Base-by-base conservation (phyloP, 1,284 basidiomycete species). In the Cutaneotrichosporon sp. region DNA sequence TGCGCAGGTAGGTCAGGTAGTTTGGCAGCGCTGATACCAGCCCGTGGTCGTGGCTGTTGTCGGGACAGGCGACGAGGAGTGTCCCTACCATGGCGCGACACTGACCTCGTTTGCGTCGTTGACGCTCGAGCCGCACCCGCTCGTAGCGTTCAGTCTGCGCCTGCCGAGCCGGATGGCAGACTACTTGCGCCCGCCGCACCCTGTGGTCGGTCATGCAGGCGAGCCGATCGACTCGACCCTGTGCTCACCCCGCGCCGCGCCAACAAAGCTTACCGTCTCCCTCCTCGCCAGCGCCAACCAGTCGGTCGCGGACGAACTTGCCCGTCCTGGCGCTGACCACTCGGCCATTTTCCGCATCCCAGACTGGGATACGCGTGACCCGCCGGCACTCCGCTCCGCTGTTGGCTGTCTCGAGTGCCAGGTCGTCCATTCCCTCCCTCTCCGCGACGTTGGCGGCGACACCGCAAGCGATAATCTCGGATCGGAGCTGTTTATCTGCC, bases 41-140 rank as follows among this genome's bases (percentile, higher is more conserved):
- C 73, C 73, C 8, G 74, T 76, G 41, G 70, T 73, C n/a, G 59
- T 74, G 17, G 72, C 70, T 13, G 67, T 73, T 2, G 63, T 69
- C 49, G 60, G 44, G 33, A 45, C 43, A 8, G 33, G 12, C 8
- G 17, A 15, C 33, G 18, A 30, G 9, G 8, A n/a, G 23, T 21
- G 30, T 4, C 51, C 46, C 18, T 76, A 73, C 49, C 90, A 94
- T 72, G 91, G 91, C 58, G 89, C 90, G 38, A 94, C 91, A 0
- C 79, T 96, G 38, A 93, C 91, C 5, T 93, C 90, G 0, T 90
- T 94, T 70, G 84, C 88, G 22, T 90, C 89, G n/a, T 84, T 94
- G 63, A 84, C 90, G 1, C 82, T 96, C 77, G 83, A 89, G 63
- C 91, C 91, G 2, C 77, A 84, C 62, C 90, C 91, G 0, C 81